A percentile compares a stretch with the other conserved stretches of the same genome.
Evolutionary conservation across 208 protist species (phyloP).

Genomic region (Endotrypanum monterogeii): DNA sequence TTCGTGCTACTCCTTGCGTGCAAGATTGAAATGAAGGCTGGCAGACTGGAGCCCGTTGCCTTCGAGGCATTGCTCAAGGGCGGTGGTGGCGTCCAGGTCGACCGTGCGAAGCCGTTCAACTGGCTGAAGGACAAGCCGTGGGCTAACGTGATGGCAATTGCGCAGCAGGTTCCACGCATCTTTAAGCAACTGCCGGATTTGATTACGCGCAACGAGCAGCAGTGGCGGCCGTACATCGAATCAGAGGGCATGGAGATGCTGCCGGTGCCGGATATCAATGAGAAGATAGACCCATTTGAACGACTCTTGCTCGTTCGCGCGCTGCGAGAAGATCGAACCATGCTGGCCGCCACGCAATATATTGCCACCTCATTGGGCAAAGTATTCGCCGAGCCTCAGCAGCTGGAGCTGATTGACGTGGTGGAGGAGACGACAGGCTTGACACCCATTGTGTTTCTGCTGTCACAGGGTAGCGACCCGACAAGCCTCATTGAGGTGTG

Average conservation of each 20-base stretch:
- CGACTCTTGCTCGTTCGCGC: slow-evolving; percentile 95
- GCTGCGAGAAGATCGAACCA: slow-evolving; percentile 95
- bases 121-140: slow-evolving; percentile 97
- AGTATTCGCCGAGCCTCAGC: slow-evolving; percentile 91
- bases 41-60: slow-evolving; percentile 66
- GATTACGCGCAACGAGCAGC: slow-evolving; percentile 91
- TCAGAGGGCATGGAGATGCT: slow-evolving; percentile 92
- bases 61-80: slow-evolving; percentile 96
- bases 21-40: slow-evolving; percentile 95
- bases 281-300: slow-evolving; percentile 94
- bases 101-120: slow-evolving; percentile 91
- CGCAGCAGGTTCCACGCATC: slow-evolving; percentile 79
- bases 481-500: slow-evolving; percentile 94
- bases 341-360: slow-evolving; percentile 94
- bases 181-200: slow-evolving; percentile 96
- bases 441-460: slow-evolving; percentile 96
- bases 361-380: slow-evolving; percentile 92
- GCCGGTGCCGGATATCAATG: slow-evolving; percentile 91
- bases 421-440: slow-evolving; percentile 88
- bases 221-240: slow-evolving; percentile 96
- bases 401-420: slow-evolving; percentile 89
- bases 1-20: slow-evolving; percentile 97
- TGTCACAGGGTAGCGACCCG: slow-evolving; percentile 97
- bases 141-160: slow-evolving; percentile 94
- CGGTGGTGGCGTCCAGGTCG: slow-evolving; percentile 92